Percentiles rank a stretch among this genome's conserved stretches.
Conservation (phyloP, 228 moss, liverwort and hornwort species). For the Sphagnum fallax region DNA sequence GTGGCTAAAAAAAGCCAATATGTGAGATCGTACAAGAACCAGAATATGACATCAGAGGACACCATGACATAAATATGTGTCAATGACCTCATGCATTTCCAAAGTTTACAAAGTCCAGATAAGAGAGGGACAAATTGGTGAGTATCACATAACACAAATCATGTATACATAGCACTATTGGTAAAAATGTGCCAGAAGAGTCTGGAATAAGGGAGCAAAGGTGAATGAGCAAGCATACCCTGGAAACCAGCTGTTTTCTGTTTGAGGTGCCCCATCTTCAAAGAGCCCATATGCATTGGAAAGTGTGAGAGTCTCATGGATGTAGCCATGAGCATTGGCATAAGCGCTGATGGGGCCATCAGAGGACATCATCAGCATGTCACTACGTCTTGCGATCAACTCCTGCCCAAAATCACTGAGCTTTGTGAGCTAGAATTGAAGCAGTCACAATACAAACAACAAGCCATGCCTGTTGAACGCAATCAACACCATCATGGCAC, state of each 20-base stretch:
- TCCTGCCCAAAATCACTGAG: slow-evolving; percentile 33
- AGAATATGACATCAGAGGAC: no score
- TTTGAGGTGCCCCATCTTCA: slow-evolving; percentile 60
- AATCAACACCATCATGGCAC: no score
- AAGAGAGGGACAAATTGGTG: neutral
- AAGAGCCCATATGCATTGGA: slow-evolving; percentile 75
- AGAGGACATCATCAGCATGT: slow-evolving; percentile 88
- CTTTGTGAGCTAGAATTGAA: no score
- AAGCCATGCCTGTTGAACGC: no score
- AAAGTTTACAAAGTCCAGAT: neutral
- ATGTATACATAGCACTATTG: neutral
- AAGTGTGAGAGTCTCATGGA: slow-evolving; percentile 87
- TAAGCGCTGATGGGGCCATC: slow-evolving; percentile 91
- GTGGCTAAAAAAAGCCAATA: neutral
- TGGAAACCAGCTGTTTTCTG: slow-evolving; percentile 95
- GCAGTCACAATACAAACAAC: neutral
- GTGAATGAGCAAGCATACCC: slow-evolving; percentile 36
- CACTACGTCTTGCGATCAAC: slow-evolving; percentile 71
- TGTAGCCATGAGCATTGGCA: slow-evolving; percentile 75
- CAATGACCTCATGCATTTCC: neutral
- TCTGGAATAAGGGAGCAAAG: neutral
- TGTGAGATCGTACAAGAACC: neutral
- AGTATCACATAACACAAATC: neutral
- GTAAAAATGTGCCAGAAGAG: neutral
- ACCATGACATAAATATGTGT: no score